Evolutionary conservation across 495 filamentous ascomycete genomes (phyloP).

Genomic region (Neurospora tetraspora): DNA sequence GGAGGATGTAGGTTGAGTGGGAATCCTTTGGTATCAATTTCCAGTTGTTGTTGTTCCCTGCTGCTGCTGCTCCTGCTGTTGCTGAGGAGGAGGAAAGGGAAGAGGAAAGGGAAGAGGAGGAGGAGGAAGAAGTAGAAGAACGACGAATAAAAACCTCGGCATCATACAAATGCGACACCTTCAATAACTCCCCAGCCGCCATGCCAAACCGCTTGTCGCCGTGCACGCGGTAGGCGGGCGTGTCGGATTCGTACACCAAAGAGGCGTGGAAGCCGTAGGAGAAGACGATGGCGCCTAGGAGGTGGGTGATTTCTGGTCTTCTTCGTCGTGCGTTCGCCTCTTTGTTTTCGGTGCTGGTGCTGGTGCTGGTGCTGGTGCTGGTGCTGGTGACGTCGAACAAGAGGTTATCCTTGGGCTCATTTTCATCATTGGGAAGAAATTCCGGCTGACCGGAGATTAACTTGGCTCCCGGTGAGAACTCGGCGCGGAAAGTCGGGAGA

Average conservation of each 20-base stretch:
- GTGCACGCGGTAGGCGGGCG: conserved; percentile 59
- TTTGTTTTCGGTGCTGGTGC: neutral
- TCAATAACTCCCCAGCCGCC: conserved; percentile 65
- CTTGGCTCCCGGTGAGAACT: conserved; percentile 56
- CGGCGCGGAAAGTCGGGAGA: conserved; percentile 47
- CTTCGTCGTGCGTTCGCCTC: neutral
- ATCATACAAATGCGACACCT: conserved; percentile 55
- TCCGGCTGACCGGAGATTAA: conserved; percentile 38
- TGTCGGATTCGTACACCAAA: conserved; percentile 82
- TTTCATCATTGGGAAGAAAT: conserved; percentile 1
- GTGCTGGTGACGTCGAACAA: neutral
- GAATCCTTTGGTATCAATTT: neutral
- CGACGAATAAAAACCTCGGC: conserved; percentile 41
- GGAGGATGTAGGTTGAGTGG: conserved; percentile 53
- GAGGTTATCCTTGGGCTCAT: neutral
- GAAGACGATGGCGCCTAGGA: conserved; percentile 73
- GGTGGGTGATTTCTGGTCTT: conserved; percentile 12
- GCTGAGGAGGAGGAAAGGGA: too few relatives aligned
- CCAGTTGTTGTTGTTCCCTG: too few relatives aligned
- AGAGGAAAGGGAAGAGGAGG: too few relatives aligned
- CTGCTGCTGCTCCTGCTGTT: neutral
- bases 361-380: neutral
- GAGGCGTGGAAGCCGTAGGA: conserved; percentile 83
- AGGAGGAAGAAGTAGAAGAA: neutral
- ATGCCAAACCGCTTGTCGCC: conserved; percentile 72